Percentiles rank a stretch among this genome's conserved stretches.
phyloP scores from a whole-genome alignment of 2,329 filamentous ascomycete genomes.

The Fusarium neocosmosporiellum region DNA sequence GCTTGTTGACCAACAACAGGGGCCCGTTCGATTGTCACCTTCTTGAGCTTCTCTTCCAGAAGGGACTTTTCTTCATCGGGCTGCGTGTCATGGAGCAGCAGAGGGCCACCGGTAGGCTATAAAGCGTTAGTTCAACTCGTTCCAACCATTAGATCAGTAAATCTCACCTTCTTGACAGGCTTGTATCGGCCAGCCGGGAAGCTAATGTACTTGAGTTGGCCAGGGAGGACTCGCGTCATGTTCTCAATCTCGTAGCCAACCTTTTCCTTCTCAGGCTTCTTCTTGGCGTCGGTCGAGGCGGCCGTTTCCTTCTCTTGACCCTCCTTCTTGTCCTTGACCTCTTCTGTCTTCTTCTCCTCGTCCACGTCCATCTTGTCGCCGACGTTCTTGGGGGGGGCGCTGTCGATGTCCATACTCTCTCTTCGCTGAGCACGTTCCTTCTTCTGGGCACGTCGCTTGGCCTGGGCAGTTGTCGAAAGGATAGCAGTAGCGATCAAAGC shows the following conservation, averaged over 20 bases:
- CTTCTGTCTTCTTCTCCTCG: slow-evolving; percentile 66
- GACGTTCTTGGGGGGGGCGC: slow-evolving; percentile 68
- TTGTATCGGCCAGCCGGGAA: slow-evolving; percentile 92
- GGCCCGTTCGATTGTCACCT: slow-evolving; percentile 72
- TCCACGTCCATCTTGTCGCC: slow-evolving; percentile 92
- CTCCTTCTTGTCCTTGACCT: slow-evolving; percentile 71
- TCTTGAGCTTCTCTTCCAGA: slow-evolving; percentile 93
- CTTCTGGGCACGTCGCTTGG: slow-evolving; percentile 92
- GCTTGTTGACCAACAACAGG: slow-evolving; percentile 61
- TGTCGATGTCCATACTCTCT: slow-evolving; percentile 96
- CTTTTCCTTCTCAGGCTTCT: slow-evolving; percentile 96
- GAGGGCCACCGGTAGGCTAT: slow-evolving; percentile 91
- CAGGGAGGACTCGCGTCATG: slow-evolving; percentile 93
- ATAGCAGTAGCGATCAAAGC: slow-evolving; percentile 96
- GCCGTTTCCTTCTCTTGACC: slow-evolving; percentile 69
- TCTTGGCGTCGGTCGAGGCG: slow-evolving; percentile 73
- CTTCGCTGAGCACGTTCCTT: slow-evolving; percentile 90
- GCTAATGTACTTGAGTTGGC: slow-evolving; percentile 94
- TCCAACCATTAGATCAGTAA: neutral
- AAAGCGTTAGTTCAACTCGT: slow-evolving; percentile 36
- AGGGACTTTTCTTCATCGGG: slow-evolving; percentile 82
- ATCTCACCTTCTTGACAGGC: slow-evolving; percentile 83
- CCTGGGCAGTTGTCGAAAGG: slow-evolving; percentile 94
- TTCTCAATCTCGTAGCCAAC: slow-evolving; percentile 96
- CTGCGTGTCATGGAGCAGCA: slow-evolving; percentile 88